Evolutionary conservation across 1,139 yeast species (phyloP).

Genomic region (Geotrichum klebahnii): DNA sequence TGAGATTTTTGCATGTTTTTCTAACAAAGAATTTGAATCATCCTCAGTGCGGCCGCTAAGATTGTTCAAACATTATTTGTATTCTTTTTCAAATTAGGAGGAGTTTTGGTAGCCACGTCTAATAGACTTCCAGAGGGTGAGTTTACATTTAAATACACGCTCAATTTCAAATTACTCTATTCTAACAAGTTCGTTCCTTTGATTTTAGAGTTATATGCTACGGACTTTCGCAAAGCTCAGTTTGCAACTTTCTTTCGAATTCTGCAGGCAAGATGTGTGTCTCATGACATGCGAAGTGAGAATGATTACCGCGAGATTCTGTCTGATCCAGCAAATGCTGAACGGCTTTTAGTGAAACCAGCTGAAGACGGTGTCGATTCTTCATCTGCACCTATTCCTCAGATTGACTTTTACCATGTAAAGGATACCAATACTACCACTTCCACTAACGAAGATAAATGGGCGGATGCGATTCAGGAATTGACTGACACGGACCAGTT

Average conservation of each 20-base stretch:
- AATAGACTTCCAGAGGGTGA: constrained; percentile 58
- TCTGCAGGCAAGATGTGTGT: constrained; percentile 56
- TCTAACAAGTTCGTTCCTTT: not conserved
- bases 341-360: not conserved
- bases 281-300: constrained; percentile 57
- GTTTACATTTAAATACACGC: too few relatives aligned
- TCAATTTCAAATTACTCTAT: not conserved
- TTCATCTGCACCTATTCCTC: not conserved
- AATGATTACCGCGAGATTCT: constrained; percentile 52
- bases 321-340: constrained; percentile 27
- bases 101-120: constrained; percentile 69
- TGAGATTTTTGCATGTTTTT: not conserved
- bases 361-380: not conserved
- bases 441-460: constrained; percentile 35
- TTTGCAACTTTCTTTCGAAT: constrained; percentile 56
- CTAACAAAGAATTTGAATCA: not conserved
- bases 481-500: constrained; percentile 28
- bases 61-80: constrained; percentile 61
- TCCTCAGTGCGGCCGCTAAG: constrained; percentile 55
- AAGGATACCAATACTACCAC: constrained; percentile 14
- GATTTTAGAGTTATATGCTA: constrained; percentile 50
- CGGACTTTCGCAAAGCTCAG: constrained; percentile 56
- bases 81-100: constrained; percentile 67
- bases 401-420: constrained; percentile 18
- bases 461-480: constrained; percentile 39